These are phyloP conservation scores for Falciphora oryzae DNA, from an alignment of 2,329 filamentous ascomycete genomes.

Conservation along the genomic window DNA sequence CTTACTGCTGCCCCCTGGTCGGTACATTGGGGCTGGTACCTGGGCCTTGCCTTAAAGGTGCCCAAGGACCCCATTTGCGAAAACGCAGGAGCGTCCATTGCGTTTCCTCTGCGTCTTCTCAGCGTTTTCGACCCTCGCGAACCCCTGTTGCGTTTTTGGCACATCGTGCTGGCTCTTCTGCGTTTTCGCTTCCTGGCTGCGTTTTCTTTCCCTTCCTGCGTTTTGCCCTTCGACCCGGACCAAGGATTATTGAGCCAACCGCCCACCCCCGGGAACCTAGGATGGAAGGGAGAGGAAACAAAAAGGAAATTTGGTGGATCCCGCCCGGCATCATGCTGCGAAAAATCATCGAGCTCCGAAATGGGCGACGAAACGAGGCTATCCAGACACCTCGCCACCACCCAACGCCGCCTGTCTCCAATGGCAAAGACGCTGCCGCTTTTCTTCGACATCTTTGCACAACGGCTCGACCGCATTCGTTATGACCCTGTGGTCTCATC, in stretches of 20 bases:
- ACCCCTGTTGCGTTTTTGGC: neutral
- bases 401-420: neutral
- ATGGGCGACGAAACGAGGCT: neutral
- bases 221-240: neutral
- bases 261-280: neutral
- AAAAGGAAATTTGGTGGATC: neutral
- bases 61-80: neutral
- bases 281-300: neutral
- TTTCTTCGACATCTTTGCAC: neutral
- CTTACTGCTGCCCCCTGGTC: no score
- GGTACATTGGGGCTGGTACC: no score
- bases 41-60: neutral
- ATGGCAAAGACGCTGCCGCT: neutral
- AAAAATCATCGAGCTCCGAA: neutral
- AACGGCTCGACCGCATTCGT: neutral
- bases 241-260: no score
- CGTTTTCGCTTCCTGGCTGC: neutral
- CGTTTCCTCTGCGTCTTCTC: slow-evolving; percentile 1
- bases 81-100: neutral
- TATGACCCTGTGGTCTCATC: neutral
- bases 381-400: neutral
- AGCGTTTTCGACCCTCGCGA: neutral
- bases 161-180: neutral
- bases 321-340: neutral
- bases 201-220: no score